These are phyloP conservation scores for Daldinia eschscholtzii DNA, from an alignment of 2,329 filamentous ascomycete species.

Conservation along the genomic window DNA sequence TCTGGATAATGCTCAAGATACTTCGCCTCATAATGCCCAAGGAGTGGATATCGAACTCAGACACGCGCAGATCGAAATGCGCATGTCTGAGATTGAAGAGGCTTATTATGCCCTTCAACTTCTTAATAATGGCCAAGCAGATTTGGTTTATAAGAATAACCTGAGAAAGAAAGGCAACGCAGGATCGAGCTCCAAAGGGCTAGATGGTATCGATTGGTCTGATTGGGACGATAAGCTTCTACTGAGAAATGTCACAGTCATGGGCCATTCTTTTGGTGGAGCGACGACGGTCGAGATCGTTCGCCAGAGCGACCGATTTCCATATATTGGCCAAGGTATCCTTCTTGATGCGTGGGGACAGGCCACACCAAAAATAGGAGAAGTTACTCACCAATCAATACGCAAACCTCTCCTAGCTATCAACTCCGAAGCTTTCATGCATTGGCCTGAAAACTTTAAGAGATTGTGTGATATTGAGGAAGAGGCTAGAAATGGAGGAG, in stretches of 20 bases:
- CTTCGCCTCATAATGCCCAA: constrained; percentile 66
- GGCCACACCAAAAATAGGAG: constrained; percentile 60
- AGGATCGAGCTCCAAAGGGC: constrained; percentile 69
- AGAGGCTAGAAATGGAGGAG: constrained; percentile 64
- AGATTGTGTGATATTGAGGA: constrained; percentile 67
- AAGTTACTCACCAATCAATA: constrained; percentile 59
- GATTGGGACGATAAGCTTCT: constrained; percentile 69
- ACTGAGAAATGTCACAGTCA: constrained; percentile 68
- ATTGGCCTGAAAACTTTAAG: constrained; percentile 74
- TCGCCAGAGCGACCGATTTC: constrained; percentile 65
- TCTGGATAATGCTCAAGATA: constrained; percentile 65
- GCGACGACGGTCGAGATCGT: constrained; percentile 73
- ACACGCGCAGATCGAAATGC: constrained; percentile 71
- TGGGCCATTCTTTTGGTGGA: constrained; percentile 76
- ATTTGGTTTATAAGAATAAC: constrained; percentile 64
- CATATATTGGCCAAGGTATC: constrained; percentile 72
- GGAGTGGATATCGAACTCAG: constrained; percentile 72
- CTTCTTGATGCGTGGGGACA: constrained; percentile 75
- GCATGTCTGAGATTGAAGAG: constrained; percentile 74
- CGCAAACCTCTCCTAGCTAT: constrained; percentile 71
- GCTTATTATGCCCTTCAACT: constrained; percentile 68
- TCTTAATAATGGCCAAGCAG: constrained; percentile 67
- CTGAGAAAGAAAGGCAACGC: constrained; percentile 68
- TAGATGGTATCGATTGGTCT: constrained; percentile 67
- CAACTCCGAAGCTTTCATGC: constrained; percentile 77